Percentiles rank a stretch among this genome's conserved stretches.
Evolutionary conservation across 2,329 filamentous ascomycete genomes (phyloP).

Genomic region (Fusarium sororula): DNA sequence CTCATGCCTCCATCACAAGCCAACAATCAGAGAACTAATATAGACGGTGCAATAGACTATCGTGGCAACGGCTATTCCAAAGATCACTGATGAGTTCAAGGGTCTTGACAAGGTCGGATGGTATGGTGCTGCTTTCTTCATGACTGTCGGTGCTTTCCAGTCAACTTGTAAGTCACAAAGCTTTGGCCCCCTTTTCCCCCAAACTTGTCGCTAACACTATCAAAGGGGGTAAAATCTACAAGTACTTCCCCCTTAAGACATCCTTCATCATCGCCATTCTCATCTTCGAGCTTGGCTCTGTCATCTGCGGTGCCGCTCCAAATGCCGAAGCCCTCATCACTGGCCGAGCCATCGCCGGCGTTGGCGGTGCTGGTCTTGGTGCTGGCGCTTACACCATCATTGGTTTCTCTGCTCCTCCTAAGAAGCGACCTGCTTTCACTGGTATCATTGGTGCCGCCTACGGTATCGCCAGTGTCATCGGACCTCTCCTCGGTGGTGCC

Average conservation of each 20-base stretch:
- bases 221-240: slow-evolving; percentile 57
- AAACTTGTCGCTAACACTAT: slow-evolving; percentile 30
- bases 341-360: slow-evolving; percentile 60
- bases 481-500: slow-evolving; percentile 50
- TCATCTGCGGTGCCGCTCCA: slow-evolving; percentile 59
- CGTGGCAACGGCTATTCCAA: slow-evolving; percentile 65
- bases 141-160: slow-evolving; percentile 57
- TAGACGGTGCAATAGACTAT: slow-evolving; percentile 53
- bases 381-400: slow-evolving; percentile 61
- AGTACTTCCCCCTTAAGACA: slow-evolving; percentile 62
- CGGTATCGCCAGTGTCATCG: slow-evolving; percentile 49
- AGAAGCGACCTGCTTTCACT: slow-evolving; percentile 49
- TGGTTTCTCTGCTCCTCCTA: slow-evolving; percentile 52
- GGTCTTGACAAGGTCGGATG: slow-evolving; percentile 64
- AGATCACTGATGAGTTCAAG: slow-evolving; percentile 63
- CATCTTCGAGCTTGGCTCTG: slow-evolving; percentile 64
- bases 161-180: slow-evolving; percentile 49
- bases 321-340: slow-evolving; percentile 59
- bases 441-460: slow-evolving; percentile 51
- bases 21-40: background rate
- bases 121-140: slow-evolving; percentile 67
- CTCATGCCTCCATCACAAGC: slow-evolving; percentile 8
- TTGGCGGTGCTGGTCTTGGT: slow-evolving; percentile 59
- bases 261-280: slow-evolving; percentile 59
- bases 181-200: slow-evolving; percentile 4